A percentile compares a stretch with the other conserved stretches of the same genome.
These are phyloP conservation scores for Zygoascus ofunaensis DNA, from an alignment of 805 yeast genomes.

Conservation along the genomic window DNA sequence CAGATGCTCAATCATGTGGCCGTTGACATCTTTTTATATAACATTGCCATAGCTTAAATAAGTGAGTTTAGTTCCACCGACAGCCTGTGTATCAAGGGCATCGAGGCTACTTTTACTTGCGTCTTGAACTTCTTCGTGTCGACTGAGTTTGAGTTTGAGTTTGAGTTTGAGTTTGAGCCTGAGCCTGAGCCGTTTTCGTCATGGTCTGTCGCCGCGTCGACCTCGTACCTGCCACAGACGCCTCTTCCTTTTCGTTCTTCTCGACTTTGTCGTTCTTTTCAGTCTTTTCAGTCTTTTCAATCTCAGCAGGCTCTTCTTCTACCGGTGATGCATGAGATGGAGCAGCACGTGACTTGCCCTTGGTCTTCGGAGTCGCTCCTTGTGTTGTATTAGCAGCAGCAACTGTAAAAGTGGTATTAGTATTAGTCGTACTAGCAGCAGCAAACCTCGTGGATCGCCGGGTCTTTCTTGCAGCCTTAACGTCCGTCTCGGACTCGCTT, in stretches of 20 bases:
- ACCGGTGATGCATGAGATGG: neutral
- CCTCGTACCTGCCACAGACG: neutral
- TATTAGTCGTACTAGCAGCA: neutral
- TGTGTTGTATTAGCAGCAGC: constrained; percentile 14
- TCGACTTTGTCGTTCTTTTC: constrained; percentile 2
- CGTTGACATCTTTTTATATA: no score
- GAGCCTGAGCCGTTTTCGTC: constrained; percentile 1
- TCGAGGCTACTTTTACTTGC: no score
- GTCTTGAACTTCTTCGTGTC: constrained; percentile 7
- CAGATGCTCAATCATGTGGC: no score
- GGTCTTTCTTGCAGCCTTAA: neutral
- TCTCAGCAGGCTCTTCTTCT: constrained; percentile 13
- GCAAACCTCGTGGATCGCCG: constrained; percentile 3
- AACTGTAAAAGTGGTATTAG: neutral
- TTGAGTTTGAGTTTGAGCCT: no score
- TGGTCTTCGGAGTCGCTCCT: neutral
- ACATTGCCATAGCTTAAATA: no score
- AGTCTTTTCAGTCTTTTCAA: constrained; percentile 3
- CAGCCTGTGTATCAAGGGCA: no score
- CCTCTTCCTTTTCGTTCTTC: constrained; percentile 7
- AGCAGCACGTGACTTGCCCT: constrained; percentile 4
- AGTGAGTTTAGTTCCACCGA: no score
- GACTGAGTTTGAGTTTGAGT: no score
- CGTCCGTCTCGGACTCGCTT: constrained; percentile 2
- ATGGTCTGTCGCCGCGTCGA: constrained; percentile 3